Percentiles rank a stretch among this genome's conserved stretches.
These are phyloP conservation scores for Vanilla planifolia DNA, from an alignment of 106 monocot genomes.

Conservation along the genomic window DNA sequence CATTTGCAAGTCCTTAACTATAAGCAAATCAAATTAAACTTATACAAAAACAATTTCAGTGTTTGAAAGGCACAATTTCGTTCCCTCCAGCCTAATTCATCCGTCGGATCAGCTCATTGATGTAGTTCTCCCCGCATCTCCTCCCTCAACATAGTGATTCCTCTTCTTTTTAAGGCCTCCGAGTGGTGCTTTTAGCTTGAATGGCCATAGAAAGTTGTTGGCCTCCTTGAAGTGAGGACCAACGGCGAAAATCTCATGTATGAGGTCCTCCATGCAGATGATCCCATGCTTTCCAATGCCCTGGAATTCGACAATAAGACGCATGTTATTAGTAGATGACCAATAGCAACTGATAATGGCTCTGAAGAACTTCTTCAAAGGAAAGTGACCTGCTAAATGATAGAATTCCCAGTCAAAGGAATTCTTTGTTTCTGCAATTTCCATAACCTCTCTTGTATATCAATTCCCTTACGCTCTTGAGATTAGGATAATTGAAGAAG, in stretches of 20 bases:
- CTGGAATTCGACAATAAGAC: conserved; percentile 13
- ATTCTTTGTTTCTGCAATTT: conserved; percentile 43
- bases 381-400: conserved; percentile 35
- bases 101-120: conserved; percentile 50
- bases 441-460: conserved; percentile 47
- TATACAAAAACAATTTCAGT: no score
- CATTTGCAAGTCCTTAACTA: no score
- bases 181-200: conserved; percentile 44
- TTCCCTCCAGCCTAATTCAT: conserved; percentile 51
- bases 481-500: conserved; percentile 32
- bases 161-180: conserved; percentile 50
- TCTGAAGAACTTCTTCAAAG: no score
- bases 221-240: conserved; percentile 54
- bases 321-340: no score
- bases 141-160: conserved; percentile 55
- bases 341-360: no score
- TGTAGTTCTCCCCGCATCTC: conserved; percentile 49
- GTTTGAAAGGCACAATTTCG: no score
- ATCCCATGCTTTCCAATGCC: conserved; percentile 38
- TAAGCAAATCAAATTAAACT: no score
- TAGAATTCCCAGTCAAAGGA: conserved; percentile 33
- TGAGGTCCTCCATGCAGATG: conserved; percentile 40
- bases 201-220: conserved; percentile 51
- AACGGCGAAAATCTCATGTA: conserved; percentile 50
- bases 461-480: conserved; percentile 42